Evolutionary conservation across 768 basidiomycete species (phyloP), one percentile per base, ranked within the genome.

Genomic region (Boletus rubescentipes): DNA sequence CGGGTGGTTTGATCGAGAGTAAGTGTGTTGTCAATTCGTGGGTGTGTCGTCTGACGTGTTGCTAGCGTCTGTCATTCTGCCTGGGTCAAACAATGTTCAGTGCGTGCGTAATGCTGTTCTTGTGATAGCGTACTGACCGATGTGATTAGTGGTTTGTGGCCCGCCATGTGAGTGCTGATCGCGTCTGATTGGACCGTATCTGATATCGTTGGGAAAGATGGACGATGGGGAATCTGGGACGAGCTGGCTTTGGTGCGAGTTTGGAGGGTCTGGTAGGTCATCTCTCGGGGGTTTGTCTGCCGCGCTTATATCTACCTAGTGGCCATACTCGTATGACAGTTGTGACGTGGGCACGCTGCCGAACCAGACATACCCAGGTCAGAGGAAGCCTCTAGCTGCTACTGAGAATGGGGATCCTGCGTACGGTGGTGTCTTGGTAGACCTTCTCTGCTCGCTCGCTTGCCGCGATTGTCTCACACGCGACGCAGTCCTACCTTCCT

Each of bases 301-400:
- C 21, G 29, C 36, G 49, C 44, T 48, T 42, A 53, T 35, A n/a
- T 39, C 18, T 11, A 1, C 50, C 56, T 15, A 72, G 75, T 86
- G 84, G 84, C 75, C 77, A 37, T 76, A 78, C 56, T 72, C 73
- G 23, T 86, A 86, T 54, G 73, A 80, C 57, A 72, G 78, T 0
- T 92, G 90, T 65, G 90, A 93, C 55, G 76, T 89, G 3, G 91
- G 91, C 2, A 91, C 89, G 2, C 76, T 91, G 39, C 77, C 79
- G 3, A 93, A 92, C 62, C 91, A 92, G 64, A 85, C 87, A 11
- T 63, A 74, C 49, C 74, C 77, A 9, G 79, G 75, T 7, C 51
- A 64, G 51, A 74, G 67, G 15, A 57, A 60, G 12, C 87, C 87
- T 11, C 54, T 73, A 4, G 76, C 77, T 16, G 78, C 81, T 48